Conservation (phyloP, 2,329 filamentous ascomycete species). For the Phyllosticta ampelicida region DNA sequence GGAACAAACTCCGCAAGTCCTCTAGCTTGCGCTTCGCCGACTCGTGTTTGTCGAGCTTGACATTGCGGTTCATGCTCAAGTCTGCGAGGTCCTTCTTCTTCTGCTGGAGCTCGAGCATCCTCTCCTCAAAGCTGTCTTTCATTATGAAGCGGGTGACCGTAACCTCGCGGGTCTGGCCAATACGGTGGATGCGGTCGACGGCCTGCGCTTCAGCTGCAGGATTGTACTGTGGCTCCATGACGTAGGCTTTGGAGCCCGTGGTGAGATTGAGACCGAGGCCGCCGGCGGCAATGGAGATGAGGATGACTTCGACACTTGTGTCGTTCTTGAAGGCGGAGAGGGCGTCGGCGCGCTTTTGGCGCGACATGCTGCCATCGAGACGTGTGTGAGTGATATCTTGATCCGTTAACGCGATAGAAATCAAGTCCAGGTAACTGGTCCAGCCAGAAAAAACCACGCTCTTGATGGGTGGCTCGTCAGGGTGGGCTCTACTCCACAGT, state of each 20-base stretch:
- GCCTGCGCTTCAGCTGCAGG: slow-evolving; percentile 91
- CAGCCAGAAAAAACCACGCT: slow-evolving; percentile 94
- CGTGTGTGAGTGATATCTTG: slow-evolving; percentile 59
- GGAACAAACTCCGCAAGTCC: slow-evolving; percentile 50
- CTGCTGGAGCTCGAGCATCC: slow-evolving; percentile 78
- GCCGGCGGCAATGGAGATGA: slow-evolving; percentile 86
- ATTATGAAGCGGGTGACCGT: slow-evolving; percentile 85
- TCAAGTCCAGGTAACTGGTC: slow-evolving; percentile 89
- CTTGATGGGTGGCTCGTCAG: slow-evolving; percentile 67
- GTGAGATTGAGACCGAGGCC: slow-evolving; percentile 88
- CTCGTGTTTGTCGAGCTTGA: slow-evolving; percentile 48
- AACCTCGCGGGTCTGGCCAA: slow-evolving; percentile 78
- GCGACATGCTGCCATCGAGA: slow-evolving; percentile 84
- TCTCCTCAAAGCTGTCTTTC: slow-evolving; percentile 83
- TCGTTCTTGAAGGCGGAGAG: slow-evolving; percentile 72
- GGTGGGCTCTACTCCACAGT: slow-evolving; percentile 49
- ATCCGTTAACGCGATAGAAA: slow-evolving; percentile 66
- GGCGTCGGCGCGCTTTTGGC: slow-evolving; percentile 60
- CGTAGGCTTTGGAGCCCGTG: slow-evolving; percentile 73
- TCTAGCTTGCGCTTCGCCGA: slow-evolving; percentile 54
- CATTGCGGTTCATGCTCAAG: slow-evolving; percentile 45
- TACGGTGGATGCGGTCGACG: slow-evolving; percentile 80
- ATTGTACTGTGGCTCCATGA: slow-evolving; percentile 99
- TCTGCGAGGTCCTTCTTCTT: slow-evolving; percentile 90
- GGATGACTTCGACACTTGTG: slow-evolving; percentile 60